phyloP scores from a whole-genome alignment of 345 rosid species.

The Corchorus capsularis region DNA sequence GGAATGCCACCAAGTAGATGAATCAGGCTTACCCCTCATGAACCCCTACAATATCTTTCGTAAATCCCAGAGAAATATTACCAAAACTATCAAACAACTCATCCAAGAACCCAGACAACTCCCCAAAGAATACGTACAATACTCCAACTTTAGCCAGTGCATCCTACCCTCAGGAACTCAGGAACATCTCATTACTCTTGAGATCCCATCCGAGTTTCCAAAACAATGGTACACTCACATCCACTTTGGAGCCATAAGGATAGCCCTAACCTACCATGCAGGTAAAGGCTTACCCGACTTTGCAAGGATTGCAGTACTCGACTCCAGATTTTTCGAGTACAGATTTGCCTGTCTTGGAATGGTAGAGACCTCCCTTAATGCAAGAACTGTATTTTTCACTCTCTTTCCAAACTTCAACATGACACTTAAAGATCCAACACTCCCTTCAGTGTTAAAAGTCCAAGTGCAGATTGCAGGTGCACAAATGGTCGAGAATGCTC shows the following conservation, averaged over 20 bases:
- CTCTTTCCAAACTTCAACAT: constrained; percentile 7
- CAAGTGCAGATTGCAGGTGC: constrained; percentile 1
- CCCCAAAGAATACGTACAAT: too few relatives aligned
- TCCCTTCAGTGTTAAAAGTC: not conserved
- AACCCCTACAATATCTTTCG: too few relatives aligned
- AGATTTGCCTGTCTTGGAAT: not conserved
- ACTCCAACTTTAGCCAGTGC: too few relatives aligned
- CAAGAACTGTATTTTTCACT: not conserved
- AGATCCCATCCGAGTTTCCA: not conserved
- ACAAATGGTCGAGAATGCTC: too few relatives aligned
- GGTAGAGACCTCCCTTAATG: not conserved
- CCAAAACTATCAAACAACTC: too few relatives aligned
- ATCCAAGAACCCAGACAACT: too few relatives aligned
- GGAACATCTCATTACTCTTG: not conserved
- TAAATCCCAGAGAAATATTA: too few relatives aligned
- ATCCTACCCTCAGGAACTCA: not conserved
- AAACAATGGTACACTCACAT: not conserved
- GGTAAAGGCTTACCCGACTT: not conserved
- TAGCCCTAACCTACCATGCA: constrained; percentile 8
- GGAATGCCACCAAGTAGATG: too few relatives aligned
- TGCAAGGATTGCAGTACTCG: not conserved
- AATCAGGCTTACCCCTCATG: too few relatives aligned
- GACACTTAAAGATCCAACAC: not conserved
- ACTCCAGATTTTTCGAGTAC: not conserved
- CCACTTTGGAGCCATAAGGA: not conserved